Percentiles rank a stretch among this genome's conserved stretches.
Evolutionary conservation across 2,329 filamentous ascomycete species (phyloP).

Genomic region (Pleomassaria siparia): DNA sequence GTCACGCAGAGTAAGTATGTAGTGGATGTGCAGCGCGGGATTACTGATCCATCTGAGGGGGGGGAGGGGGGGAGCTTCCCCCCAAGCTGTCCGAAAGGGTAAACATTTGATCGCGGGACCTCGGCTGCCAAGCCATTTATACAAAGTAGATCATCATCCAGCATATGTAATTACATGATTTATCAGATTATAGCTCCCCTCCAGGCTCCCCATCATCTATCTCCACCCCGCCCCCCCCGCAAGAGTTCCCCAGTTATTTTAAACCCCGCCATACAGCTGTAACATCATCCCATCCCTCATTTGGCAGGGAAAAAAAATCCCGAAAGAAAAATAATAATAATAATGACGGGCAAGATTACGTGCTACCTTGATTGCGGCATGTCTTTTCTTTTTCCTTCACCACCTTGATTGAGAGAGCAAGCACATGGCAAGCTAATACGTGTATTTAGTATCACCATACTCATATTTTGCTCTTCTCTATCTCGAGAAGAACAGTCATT

Average conservation of each 20-base stretch:
- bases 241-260: neutral
- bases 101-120: constrained; percentile 18
- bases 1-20: neutral
- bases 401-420: neutral
- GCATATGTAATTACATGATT: too few relatives aligned
- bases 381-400: constrained; percentile 19
- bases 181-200: too few relatives aligned
- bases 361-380: constrained; percentile 68
- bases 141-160: too few relatives aligned
- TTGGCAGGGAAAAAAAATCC: constrained; percentile 8
- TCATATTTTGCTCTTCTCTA: constrained; percentile 58
- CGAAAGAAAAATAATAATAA: constrained; percentile 9
- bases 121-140: constrained; percentile 26
- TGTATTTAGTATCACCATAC: constrained; percentile 61
- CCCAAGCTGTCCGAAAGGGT: neutral
- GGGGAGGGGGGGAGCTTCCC: too few relatives aligned
- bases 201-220: too few relatives aligned
- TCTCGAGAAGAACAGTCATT: constrained; percentile 57
- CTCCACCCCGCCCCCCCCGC: constrained; percentile 5
- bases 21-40: constrained; percentile 1
- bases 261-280: neutral
- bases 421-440: neutral
- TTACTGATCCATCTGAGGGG: too few relatives aligned
- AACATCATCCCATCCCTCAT: neutral
- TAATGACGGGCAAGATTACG: constrained; percentile 65